phyloP scores from a whole-genome alignment of 768 basidiomycete species.

The Pisolithus orientalis region DNA sequence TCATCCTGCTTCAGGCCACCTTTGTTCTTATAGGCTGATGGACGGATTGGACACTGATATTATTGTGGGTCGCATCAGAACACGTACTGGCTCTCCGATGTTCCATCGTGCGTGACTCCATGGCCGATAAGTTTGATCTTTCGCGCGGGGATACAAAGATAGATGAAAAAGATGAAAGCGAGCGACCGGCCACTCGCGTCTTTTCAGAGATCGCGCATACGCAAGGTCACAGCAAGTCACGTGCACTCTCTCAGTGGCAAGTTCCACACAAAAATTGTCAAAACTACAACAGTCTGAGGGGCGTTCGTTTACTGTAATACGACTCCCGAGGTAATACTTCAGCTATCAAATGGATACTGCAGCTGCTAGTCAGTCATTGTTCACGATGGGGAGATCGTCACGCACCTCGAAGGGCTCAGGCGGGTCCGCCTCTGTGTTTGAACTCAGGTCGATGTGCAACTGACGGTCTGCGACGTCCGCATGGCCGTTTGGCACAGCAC shows the following conservation, averaged over 20 bases:
- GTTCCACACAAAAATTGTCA: too few relatives aligned
- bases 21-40: slow-evolving; percentile 83
- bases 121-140: slow-evolving; percentile 16
- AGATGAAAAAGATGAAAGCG: slow-evolving; percentile 1
- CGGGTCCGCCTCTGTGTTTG: slow-evolving; percentile 65
- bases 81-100: slow-evolving; percentile 64
- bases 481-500: slow-evolving; percentile 25
- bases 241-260: too few relatives aligned
- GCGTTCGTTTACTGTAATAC: neutral
- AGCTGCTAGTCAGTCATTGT: slow-evolving; percentile 14
- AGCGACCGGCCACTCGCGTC: neutral
- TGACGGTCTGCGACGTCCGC: slow-evolving; percentile 14
- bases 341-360: slow-evolving; percentile 74
- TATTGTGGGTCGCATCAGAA: neutral
- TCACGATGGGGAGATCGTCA: slow-evolving; percentile 5
- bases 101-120: slow-evolving; percentile 68
- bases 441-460: slow-evolving; percentile 64
- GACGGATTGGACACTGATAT: slow-evolving; percentile 32
- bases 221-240: neutral
- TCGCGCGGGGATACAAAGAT: slow-evolving; percentile 3
- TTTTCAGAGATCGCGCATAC: neutral
- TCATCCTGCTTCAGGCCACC: slow-evolving; percentile 87
- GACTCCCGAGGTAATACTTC: slow-evolving; percentile 2
- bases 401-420: slow-evolving; percentile 83
- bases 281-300: neutral